Percentiles rank a stretch among this genome's conserved stretches.
phyloP scores from a whole-genome alignment of 192 early-diverging fungal species.

The Backusella australiensis region DNA sequence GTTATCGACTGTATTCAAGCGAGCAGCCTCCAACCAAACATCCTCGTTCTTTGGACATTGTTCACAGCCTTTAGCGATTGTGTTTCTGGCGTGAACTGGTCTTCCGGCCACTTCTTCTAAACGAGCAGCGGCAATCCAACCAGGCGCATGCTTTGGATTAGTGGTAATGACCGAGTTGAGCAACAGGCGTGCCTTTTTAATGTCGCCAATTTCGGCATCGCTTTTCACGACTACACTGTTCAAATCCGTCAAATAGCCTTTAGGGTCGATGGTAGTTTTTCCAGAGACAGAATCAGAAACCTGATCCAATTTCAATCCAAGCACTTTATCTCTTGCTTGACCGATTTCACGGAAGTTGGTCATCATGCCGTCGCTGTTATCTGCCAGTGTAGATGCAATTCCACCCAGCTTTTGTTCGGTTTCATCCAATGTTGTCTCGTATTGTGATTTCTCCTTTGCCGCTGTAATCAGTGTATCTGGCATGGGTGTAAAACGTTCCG shows the following conservation, averaged over 20 bases:
- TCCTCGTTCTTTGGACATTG: conserved; percentile 95
- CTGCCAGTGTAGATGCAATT: conserved; percentile 47
- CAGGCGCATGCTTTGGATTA: conserved; percentile 95
- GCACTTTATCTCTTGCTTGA: conserved; percentile 87
- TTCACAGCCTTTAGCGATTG: conserved; percentile 91
- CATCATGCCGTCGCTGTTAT: conserved; percentile 48
- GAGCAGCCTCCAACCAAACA: conserved; percentile 95
- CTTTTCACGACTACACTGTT: conserved; percentile 78
- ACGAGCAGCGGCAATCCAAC: conserved; percentile 98
- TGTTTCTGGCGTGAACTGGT: conserved; percentile 72
- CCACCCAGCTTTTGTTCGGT: conserved; percentile 59
- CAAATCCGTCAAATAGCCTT: conserved; percentile 94
- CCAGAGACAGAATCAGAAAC: conserved; percentile 86
- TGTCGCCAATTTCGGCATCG: conserved; percentile 82
- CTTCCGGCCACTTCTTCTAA: conserved; percentile 93
- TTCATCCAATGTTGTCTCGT: conserved; percentile 60
- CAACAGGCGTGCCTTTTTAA: conserved; percentile 87
- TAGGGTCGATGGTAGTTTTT: conserved; percentile 89
- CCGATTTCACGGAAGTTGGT: conserved; percentile 93
- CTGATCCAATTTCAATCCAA: conserved; percentile 90
- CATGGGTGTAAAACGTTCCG: conserved; percentile 55
- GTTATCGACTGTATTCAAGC: conserved; percentile 79
- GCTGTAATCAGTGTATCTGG: conserved; percentile 63
- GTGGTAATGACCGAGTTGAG: conserved; percentile 88
- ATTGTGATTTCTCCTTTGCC: conserved; percentile 49